Evolutionary conservation across 2,329 filamentous ascomycete species (phyloP), one percentile per base, ranked within the genome.

Genomic region (Aspergillus fijiensis): DNA sequence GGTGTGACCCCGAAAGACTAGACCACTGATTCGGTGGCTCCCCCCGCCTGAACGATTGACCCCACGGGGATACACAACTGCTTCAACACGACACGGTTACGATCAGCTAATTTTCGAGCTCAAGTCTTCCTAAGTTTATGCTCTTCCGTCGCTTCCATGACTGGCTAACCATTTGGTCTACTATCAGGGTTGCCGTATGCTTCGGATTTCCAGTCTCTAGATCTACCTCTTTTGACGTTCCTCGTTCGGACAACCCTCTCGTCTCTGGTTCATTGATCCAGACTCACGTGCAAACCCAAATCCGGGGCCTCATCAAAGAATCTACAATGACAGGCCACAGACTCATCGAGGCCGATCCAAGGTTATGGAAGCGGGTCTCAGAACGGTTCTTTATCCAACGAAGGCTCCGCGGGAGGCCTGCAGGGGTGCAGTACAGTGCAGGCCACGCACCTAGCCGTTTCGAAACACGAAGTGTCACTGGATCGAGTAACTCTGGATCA

Each of bases 401-500:
- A 19, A 9, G 14, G 39, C 6, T 45, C n/a, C 39, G 39, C 16
- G n/a, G 16, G 39, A 45, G 39, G n/a, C 14, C 19, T n/a, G 39
- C 39, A 45, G 39, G 39, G 39, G 16, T 35, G n/a, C 45, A 55
- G 47, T 31, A 27, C 45, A 33, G 52, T 47, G 31, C 35, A 57
- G 48, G 39, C 52, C 42, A 52, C 59, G 29, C 52, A 55, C 27
- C 51, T 49, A 52, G 49, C 47, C 49, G 55, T 39, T 47, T 49
- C 29, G 23, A 49, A 29, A 48, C 45, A 58, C 11, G 19, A 49
- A 56, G 51, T 60, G 58, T 63, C 58, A 60, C 58, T 49, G 10
- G 33, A 51, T 49, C 48, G 31, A 58, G 58, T 60, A 58, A 60
- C 55, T 57, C 29, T 42, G 51, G 50, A 55, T 59, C 51, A 50